Conservation (phyloP, 805 yeast genomes). For the Suhomyces sp. region DNA sequence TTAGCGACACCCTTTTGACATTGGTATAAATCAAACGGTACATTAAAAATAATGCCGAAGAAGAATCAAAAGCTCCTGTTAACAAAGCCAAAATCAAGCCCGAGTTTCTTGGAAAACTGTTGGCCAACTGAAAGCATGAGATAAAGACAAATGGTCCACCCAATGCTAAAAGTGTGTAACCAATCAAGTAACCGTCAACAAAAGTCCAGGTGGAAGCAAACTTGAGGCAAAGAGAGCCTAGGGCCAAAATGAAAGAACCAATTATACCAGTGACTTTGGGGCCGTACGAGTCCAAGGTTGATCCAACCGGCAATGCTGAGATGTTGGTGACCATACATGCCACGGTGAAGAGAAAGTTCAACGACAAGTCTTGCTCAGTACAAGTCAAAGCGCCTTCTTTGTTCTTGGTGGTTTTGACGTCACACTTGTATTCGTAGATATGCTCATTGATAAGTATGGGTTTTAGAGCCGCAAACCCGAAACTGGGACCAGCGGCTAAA, state of each 20-base stretch:
- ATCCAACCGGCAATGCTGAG: slow-evolving; percentile 79
- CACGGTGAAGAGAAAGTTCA: slow-evolving; percentile 78
- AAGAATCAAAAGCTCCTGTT: slow-evolving; percentile 91
- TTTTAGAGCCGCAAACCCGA: slow-evolving; percentile 59
- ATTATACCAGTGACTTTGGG: slow-evolving; percentile 75
- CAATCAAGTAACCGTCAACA: slow-evolving; percentile 65
- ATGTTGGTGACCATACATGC: slow-evolving; percentile 87
- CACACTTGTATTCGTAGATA: slow-evolving; percentile 44
- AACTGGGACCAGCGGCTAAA: slow-evolving; percentile 55
- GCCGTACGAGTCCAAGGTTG: slow-evolving; percentile 72
- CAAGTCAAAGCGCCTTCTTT: slow-evolving; percentile 38
- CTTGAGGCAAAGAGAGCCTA: slow-evolving; percentile 53
- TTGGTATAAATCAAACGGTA: slow-evolving; percentile 65
- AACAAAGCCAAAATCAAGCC: slow-evolving; percentile 30
- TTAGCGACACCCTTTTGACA: slow-evolving; percentile 40
- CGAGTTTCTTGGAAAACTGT: slow-evolving; percentile 37
- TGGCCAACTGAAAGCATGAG: slow-evolving; percentile 85
- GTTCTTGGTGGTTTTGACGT: slow-evolving; percentile 12
- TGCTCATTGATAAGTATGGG: slow-evolving; percentile 50
- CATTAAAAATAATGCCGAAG: slow-evolving; percentile 79
- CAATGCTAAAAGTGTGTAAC: slow-evolving; percentile 73
- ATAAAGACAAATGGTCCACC: slow-evolving; percentile 96
- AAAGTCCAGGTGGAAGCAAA: slow-evolving; percentile 30
- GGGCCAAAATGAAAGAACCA: slow-evolving; percentile 59
- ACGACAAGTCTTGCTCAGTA: slow-evolving; percentile 73